Evolutionary conservation across 2,329 filamentous ascomycete species (phyloP).

Genomic region (Penicillium sp.): DNA sequence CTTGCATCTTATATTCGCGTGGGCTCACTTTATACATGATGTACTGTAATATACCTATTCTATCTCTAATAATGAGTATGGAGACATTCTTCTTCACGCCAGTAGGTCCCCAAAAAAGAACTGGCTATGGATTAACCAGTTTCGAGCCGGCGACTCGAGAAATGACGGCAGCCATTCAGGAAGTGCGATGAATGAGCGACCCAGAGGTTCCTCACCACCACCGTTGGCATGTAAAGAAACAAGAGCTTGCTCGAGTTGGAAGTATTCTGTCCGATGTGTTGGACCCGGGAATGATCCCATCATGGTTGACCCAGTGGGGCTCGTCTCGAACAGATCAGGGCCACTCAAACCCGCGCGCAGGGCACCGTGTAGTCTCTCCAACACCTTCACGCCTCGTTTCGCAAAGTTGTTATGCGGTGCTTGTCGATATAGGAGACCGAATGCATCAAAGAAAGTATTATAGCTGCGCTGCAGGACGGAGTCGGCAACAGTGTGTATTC

Average conservation of each 20-base stretch:
- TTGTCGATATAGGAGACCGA: slow-evolving; percentile 7
- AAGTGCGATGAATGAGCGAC: not conserved
- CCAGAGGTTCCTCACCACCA: slow-evolving; percentile 1
- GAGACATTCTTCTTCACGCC: not conserved
- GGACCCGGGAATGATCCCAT: not conserved
- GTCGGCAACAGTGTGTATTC: slow-evolving; percentile 8
- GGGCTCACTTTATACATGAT: not conserved
- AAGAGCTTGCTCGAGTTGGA: slow-evolving; percentile 14
- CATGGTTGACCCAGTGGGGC: not conserved
- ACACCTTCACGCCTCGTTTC: slow-evolving; percentile 5
- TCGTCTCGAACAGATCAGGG: not conserved
- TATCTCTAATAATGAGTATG: not conserved
- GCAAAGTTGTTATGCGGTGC: slow-evolving; percentile 10
- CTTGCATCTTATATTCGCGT: not conserved
- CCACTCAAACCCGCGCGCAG: not conserved
- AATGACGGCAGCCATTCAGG: slow-evolving; percentile 17
- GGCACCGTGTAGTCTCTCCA: slow-evolving; percentile 10
- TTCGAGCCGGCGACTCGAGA: slow-evolving; percentile 9
- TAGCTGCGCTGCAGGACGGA: slow-evolving; percentile 7
- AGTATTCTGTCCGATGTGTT: not conserved
- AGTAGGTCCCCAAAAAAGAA: slow-evolving; percentile 11
- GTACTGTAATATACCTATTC: not conserved
- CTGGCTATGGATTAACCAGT: slow-evolving; percentile 13
- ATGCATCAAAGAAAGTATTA: slow-evolving; percentile 10
- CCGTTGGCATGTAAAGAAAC: slow-evolving; percentile 8